Base-by-base conservation (phyloP, 1,139 yeast species). In the Geotrichum restrictum region DNA sequence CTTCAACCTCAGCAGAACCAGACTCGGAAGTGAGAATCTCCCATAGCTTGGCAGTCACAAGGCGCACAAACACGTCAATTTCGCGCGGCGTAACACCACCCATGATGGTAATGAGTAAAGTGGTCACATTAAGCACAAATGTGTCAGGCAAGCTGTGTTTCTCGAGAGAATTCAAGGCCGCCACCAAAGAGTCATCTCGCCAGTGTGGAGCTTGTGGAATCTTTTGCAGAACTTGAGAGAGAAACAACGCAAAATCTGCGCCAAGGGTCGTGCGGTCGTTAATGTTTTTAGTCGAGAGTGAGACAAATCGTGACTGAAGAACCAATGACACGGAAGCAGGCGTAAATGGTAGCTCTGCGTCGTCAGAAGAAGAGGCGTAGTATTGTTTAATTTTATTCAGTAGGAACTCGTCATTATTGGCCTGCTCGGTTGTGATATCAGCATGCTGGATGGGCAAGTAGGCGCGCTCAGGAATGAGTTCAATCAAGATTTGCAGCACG, bases 1-100 rank as follows among this genome's bases (percentile, higher is more conserved):
- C 72, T 60, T 84, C 91, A 0, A 83, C 84, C 60, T 83, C 88
- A 54, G 73, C 74, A 43, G 70, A 71, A 2, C 82, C 81, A 19
- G 75, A 70, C 11, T 39, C 1, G 73, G 66, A 1, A 77, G 70
- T n/a, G 79, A 64, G 50, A 73, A 71, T 13, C 74, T 65, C 46
- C 57, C 58, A 56, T 3, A 56, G 49, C 46, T 45, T 49, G 4
- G 46, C 51, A 16, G 49, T 56, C 19, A 53, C 38, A 7, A 48
- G 36, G 33, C 47, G 49, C 10, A 62, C 54, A 48, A 62, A 62
- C 22, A 48, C 44, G 43, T 62, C 63, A 5, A 56, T 51, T 46
- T 65, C 67, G 6, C 54, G 45, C 6, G 49, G 46, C 6, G 46
- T 54, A 8, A 62, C 47, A 10, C 55, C 51, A 27, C 65, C 66